Evolutionary conservation across 805 yeast genomes (phyloP).

Genomic region (Yamadazyma phyllophila): DNA sequence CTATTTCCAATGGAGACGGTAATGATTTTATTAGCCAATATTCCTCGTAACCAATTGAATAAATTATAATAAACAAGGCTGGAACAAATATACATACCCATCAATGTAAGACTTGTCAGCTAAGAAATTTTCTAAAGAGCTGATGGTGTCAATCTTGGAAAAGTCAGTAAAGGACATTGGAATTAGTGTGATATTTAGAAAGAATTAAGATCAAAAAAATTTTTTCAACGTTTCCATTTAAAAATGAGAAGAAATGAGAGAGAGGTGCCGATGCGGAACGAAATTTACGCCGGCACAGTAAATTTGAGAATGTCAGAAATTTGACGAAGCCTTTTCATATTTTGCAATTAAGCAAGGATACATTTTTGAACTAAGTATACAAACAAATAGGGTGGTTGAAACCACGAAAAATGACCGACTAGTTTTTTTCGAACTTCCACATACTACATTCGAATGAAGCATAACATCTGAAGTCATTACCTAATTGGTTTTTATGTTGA

Average conservation of each 20-base stretch:
- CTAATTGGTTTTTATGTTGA: constrained; percentile 78
- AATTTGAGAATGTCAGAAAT: background rate
- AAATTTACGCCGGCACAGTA: background rate
- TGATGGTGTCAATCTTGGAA: constrained; percentile 64
- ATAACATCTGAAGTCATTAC: constrained; percentile 86
- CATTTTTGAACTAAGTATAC: background rate
- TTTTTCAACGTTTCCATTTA: constrained; percentile 11
- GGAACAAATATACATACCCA: constrained; percentile 67
- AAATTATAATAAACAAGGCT: background rate
- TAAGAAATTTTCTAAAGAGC: constrained; percentile 77
- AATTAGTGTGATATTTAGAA: constrained; percentile 12
- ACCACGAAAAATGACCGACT: too few species aligned
- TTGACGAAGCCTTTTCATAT: background rate
- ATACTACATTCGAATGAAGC: constrained; percentile 67
- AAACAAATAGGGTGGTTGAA: background rate
- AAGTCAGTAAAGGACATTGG: constrained; percentile 77
- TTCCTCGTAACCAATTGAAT: background rate
- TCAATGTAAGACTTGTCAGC: constrained; percentile 92
- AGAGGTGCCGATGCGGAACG: background rate
- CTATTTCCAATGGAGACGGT: background rate
- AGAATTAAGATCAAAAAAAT: constrained; percentile 8
- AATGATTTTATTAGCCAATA: background rate
- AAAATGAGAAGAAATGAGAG: background rate
- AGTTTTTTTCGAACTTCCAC: constrained; percentile 51
- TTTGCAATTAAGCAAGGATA: background rate